Evolutionary conservation across 768 basidiomycete genomes (phyloP).

Genomic region (Pulveroboletus sp.): DNA sequence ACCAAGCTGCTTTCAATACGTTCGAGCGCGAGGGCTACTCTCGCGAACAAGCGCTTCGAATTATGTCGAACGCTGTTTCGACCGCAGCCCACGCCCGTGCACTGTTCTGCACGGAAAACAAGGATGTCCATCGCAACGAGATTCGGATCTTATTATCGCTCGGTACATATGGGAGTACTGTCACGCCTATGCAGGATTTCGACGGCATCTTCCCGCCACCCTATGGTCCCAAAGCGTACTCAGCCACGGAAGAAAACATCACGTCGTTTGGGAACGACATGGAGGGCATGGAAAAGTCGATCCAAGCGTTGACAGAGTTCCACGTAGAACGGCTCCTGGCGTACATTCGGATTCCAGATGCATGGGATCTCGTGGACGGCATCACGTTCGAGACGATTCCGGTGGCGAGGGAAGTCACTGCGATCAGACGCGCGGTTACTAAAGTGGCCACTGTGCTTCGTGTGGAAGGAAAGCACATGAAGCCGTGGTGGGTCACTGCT

Average conservation of each 20-base stretch:
- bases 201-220: slow-evolving; percentile 72
- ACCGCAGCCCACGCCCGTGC: slow-evolving; percentile 46
- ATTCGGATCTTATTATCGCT: slow-evolving; percentile 61
- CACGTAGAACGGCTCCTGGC: slow-evolving; percentile 58
- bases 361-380: slow-evolving; percentile 56
- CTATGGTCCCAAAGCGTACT: slow-evolving; percentile 54
- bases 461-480: slow-evolving; percentile 28
- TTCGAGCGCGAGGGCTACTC: slow-evolving; percentile 50
- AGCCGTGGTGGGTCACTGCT: slow-evolving; percentile 74
- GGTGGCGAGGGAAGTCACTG: slow-evolving; percentile 55
- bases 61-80: slow-evolving; percentile 51
- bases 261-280: slow-evolving; percentile 40
- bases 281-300: slow-evolving; percentile 35
- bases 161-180: slow-evolving; percentile 69
- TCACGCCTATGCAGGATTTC: slow-evolving; percentile 66
- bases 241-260: slow-evolving; percentile 30
- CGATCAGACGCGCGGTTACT: slow-evolving; percentile 58
- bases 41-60: slow-evolving; percentile 35
- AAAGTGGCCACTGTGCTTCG: slow-evolving; percentile 27
- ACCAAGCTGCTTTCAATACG: slow-evolving; percentile 58
- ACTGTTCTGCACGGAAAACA: slow-evolving; percentile 29
- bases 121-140: slow-evolving; percentile 12
- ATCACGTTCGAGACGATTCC: slow-evolving; percentile 81
- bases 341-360: slow-evolving; percentile 43
- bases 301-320: slow-evolving; percentile 52